These are phyloP conservation scores for Plectosphaerella plurivora DNA, from an alignment of 2,329 filamentous ascomycete species.

Conservation along the genomic window DNA sequence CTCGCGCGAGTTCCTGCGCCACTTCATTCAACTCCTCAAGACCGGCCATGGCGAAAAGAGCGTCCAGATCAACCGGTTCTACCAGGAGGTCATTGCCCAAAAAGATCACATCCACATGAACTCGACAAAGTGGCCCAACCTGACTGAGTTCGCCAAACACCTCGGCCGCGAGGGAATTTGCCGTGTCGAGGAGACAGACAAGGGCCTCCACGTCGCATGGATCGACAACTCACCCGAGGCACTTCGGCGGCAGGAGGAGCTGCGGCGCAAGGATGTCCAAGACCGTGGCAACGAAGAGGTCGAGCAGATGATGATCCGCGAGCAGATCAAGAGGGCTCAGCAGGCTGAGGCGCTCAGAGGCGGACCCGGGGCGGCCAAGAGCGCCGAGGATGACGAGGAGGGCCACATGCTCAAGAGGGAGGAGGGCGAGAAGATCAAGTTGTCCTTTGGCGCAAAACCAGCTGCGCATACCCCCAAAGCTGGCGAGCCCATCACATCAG, in stretches of 20 bases:
- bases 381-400: slow-evolving; percentile 32
- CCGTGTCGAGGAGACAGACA: slow-evolving; percentile 75
- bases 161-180: slow-evolving; percentile 84
- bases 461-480: slow-evolving; percentile 12
- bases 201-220: slow-evolving; percentile 84
- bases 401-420: slow-evolving; percentile 51
- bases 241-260: slow-evolving; percentile 71
- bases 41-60: slow-evolving; percentile 89
- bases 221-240: slow-evolving; percentile 89
- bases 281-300: slow-evolving; percentile 89
- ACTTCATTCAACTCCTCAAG: slow-evolving; percentile 72
- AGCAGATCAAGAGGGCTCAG: slow-evolving; percentile 77
- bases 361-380: slow-evolving; percentile 20
- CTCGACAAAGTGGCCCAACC: slow-evolving; percentile 77
- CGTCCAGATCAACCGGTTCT: slow-evolving; percentile 87
- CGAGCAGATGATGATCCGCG: slow-evolving; percentile 75
- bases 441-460: slow-evolving; percentile 57
- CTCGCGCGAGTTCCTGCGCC: slow-evolving; percentile 73
- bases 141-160: slow-evolving; percentile 87
- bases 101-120: slow-evolving; percentile 94
- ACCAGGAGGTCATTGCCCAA: slow-evolving; percentile 87
- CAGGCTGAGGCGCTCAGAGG: slow-evolving; percentile 47
- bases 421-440: slow-evolving; percentile 71
- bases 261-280: slow-evolving; percentile 77
- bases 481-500: slow-evolving; percentile 11